Evolutionary conservation across 1,284 basidiomycete genomes (phyloP), one percentile per base, ranked within the genome.

Genomic region (Binderoboletus segoi): DNA sequence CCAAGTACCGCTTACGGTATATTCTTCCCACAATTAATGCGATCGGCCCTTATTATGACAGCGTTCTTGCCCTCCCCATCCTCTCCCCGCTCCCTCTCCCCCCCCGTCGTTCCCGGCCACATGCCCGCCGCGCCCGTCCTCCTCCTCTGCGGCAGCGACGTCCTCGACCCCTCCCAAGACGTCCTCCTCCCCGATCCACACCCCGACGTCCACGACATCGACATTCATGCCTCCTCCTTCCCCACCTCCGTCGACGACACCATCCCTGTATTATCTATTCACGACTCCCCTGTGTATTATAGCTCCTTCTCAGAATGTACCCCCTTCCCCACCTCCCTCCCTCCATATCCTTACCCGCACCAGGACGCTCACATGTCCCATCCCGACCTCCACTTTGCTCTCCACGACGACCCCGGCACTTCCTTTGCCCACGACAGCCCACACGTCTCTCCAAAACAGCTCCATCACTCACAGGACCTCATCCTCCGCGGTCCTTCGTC

Each of bases 201-300:
- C 53, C 18, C 37, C 37, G 11, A 38, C 37, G 37, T 8, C 37
- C 18, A 71, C 59, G 69, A 71, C 69, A 67, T 74, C 61, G 53
- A 63, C 71, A 62, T 73, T 59, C 69, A 70, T 46, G 58, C 53
- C 59, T 24, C 60, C 47, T 49, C 61, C 26, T 70, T 72, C 51
- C 15, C 56, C 49, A 24, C 28, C 41, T n/a, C 55, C 51, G 58
- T 66, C 49, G 43, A 55, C 48, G 56, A 66, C 54, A 48, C n/a
- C 54, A 56, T 71, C 30, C 37, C 67, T 72, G 71, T 72, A 73
- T 68, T 72, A 71, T 73, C 69, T 51, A 60, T 72, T 59, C 70
- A 68, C 44, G 72, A 66, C 51, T 26, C 60, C 4, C 20, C 65
- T 3, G 44, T 71, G 68, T 71, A 71, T 73, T 71, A 73, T 72